These are phyloP conservation scores for Zygnema circumcarinatum DNA, from an alignment of 139 green algal species.

Conservation along the genomic window DNA sequence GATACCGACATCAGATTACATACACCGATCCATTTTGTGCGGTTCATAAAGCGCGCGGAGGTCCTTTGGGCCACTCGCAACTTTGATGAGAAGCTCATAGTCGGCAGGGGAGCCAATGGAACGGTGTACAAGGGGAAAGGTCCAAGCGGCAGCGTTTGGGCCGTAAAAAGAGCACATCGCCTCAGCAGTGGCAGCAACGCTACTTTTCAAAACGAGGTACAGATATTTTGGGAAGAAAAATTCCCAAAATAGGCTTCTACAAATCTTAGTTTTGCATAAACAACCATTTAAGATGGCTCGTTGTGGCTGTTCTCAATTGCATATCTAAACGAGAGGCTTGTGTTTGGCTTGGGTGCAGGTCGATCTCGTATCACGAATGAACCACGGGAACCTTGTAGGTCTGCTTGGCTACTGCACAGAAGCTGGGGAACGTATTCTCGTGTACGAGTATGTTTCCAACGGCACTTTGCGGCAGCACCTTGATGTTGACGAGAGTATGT, in stretches of 20 bases:
- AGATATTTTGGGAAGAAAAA: too few relatives aligned
- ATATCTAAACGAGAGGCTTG: too few relatives aligned
- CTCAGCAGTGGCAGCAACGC: neutral
- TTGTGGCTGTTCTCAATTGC: too few relatives aligned
- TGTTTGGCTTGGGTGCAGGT: neutral
- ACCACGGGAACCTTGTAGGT: neutral
- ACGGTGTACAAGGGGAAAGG: neutral
- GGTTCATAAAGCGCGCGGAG: neutral
- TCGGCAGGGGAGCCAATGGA: neutral
- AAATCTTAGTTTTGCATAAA: too few relatives aligned
- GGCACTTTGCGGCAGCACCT: neutral
- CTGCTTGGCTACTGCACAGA: constrained; percentile 6
- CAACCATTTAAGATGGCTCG: too few relatives aligned
- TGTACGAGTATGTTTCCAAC: constrained; percentile 23
- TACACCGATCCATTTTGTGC: neutral
- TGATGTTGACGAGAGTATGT: neutral
- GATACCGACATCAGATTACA: neutral
- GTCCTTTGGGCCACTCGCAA: neutral
- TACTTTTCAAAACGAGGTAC: neutral
- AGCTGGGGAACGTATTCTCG: constrained; percentile 1
- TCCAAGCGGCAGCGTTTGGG: neutral
- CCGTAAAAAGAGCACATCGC: neutral
- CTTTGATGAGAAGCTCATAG: neutral
- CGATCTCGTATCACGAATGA: neutral
- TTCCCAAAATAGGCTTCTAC: too few relatives aligned